These are phyloP conservation scores for Paramecium sonneborni DNA, from an alignment of 73 alveolate genomes.

Conservation along the genomic window DNA sequence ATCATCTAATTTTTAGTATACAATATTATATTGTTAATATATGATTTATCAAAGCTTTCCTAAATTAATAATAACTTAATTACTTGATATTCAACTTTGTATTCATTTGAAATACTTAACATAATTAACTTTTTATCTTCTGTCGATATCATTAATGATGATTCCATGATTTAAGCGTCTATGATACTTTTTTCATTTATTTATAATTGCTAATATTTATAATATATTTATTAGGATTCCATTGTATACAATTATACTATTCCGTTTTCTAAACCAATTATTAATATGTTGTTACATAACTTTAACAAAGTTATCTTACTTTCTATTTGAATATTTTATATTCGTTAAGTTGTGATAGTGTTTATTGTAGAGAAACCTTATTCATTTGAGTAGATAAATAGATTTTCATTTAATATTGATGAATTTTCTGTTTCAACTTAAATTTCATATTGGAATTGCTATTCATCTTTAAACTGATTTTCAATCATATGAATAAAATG, in stretches of 20 bases:
- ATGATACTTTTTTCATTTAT: not conserved
- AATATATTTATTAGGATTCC: not conserved
- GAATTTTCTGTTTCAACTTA: not conserved
- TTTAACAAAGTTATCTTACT: not conserved
- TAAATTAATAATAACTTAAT: not conserved
- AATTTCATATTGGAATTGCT: not conserved
- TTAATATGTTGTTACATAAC: not conserved
- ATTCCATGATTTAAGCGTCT: not conserved
- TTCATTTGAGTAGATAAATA: not conserved
- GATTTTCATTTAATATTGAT: not conserved
- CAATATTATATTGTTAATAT: not conserved
- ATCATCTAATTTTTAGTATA: not conserved
- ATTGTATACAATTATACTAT: not conserved
- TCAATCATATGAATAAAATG: not conserved
- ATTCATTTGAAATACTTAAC: not conserved
- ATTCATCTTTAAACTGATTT: not conserved
- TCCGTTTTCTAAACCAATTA: not conserved
- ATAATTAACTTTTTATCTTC: not conserved
- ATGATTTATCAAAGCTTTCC: conserved; percentile 33
- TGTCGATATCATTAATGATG: not conserved
- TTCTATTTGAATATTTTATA: not conserved
- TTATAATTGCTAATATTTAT: not conserved
- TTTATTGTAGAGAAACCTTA: not conserved
- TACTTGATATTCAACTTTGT: not conserved
- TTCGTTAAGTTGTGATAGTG: not conserved